A percentile compares a stretch with the other conserved stretches of the same genome.
Evolutionary conservation across 1,284 basidiomycete species (phyloP).

Genomic region (Cutaneotrichosporon sp.): DNA sequence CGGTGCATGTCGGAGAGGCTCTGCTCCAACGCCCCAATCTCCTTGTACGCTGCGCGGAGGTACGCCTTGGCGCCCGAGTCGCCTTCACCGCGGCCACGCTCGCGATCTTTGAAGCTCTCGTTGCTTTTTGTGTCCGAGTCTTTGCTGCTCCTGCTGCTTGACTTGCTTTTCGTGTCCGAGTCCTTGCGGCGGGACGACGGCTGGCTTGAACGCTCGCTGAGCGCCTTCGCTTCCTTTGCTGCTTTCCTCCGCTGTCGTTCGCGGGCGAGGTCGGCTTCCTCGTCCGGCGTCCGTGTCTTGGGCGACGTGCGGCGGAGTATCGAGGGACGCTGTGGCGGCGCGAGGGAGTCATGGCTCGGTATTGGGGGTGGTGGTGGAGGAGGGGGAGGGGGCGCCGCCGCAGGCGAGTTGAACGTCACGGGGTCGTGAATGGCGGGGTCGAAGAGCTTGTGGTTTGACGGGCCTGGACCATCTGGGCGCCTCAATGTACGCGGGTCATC

Average conservation of each 20-base stretch:
- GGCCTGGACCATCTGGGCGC: constrained; percentile 7
- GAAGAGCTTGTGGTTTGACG: constrained; percentile 46
- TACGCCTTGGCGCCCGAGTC: constrained; percentile 49
- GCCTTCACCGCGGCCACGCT: constrained; percentile 42
- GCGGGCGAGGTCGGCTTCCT: constrained; percentile 44
- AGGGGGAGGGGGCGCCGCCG: not conserved
- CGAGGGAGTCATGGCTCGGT: not conserved
- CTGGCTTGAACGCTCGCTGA: constrained; percentile 39
- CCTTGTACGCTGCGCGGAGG: constrained; percentile 46
- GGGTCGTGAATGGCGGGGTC: constrained; percentile 54
- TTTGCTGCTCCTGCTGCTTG: constrained; percentile 44
- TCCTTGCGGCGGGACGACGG: constrained; percentile 24
- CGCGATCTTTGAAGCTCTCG: constrained; percentile 48
- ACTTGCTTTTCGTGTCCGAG: constrained; percentile 38
- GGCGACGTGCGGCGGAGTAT: constrained; percentile 19
- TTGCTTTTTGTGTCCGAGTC: no score
- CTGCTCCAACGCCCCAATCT: constrained; percentile 44
- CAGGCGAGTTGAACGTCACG: constrained; percentile 14
- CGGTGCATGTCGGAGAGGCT: constrained; percentile 48
- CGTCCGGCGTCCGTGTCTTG: constrained; percentile 30
- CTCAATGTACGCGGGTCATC: not conserved
- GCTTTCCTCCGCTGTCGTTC: constrained; percentile 47
- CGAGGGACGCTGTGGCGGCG: not conserved
- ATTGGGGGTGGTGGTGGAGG: not conserved
- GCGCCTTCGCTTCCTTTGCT: no score